A percentile compares a stretch with the other conserved stretches of the same genome.
Evolutionary conservation across 805 yeast genomes (phyloP).

Genomic region (Kluyveromyces aestuarii): DNA sequence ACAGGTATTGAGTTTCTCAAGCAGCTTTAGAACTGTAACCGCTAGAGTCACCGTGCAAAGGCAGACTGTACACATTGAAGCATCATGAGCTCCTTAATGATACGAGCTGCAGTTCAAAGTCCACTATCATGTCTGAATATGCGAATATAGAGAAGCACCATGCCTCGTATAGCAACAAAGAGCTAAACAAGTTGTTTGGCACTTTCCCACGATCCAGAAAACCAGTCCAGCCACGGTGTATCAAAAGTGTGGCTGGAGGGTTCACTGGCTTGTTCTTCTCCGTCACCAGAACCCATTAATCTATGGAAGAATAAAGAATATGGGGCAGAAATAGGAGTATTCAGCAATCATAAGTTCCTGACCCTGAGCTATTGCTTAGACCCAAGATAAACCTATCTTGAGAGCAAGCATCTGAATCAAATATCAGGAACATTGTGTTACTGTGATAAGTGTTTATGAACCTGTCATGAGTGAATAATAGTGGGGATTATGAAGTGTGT

Average conservation of each 20-base stretch:
- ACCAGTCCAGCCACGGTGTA: conserved; percentile 34
- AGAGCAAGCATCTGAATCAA: not conserved
- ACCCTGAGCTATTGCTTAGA: not conserved
- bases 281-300: conserved; percentile 50
- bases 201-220: conserved; percentile 41
- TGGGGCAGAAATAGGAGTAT: conserved; percentile 61
- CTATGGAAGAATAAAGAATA: conserved; percentile 37
- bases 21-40: too few relatives aligned
- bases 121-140: not conserved
- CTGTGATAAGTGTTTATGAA: too few relatives aligned
- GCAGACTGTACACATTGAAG: too few relatives aligned
- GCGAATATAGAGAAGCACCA: conserved; percentile 12
- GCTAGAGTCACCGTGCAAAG: too few relatives aligned
- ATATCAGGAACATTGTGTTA: too few relatives aligned
- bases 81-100: too few relatives aligned
- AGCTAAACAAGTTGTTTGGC: conserved; percentile 7
- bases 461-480: too few relatives aligned
- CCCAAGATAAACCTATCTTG: not conserved
- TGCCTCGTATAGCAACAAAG: conserved; percentile 5
- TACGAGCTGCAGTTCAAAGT: too few relatives aligned
- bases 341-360: not conserved
- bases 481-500: too few relatives aligned
- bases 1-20: too few relatives aligned
- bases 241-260: conserved; percentile 34
- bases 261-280: conserved; percentile 50